These are phyloP conservation scores for Pisolithus microcarpus DNA, from an alignment of 768 basidiomycete species.

Conservation along the genomic window DNA sequence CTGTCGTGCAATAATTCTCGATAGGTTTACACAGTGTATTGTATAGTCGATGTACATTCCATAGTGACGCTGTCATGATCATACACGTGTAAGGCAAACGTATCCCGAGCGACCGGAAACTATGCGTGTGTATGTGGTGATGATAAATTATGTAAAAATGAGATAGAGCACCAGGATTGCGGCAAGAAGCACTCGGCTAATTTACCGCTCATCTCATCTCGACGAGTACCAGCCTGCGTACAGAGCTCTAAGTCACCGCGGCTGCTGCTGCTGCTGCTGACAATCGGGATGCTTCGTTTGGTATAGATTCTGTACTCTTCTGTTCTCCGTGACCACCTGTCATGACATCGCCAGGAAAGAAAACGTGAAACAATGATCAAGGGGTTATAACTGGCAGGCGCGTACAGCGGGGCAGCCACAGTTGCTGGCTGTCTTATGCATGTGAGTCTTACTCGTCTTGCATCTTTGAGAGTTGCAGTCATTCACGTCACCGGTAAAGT, in stretches of 20 bases:
- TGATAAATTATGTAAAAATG: too few species aligned
- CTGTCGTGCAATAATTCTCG: too few species aligned
- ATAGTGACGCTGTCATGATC: too few species aligned
- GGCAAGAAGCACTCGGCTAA: too few species aligned
- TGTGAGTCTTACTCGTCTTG: slow-evolving; percentile 29
- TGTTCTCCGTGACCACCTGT: slow-evolving; percentile 30
- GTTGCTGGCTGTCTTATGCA: slow-evolving; percentile 29
- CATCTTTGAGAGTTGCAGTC: slow-evolving; percentile 27
- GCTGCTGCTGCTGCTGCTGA: slow-evolving; percentile 7
- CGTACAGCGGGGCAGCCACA: slow-evolving; percentile 25
- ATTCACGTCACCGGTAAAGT: slow-evolving; percentile 26
- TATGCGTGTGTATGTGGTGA: too few species aligned
- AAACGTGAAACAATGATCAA: slow-evolving; percentile 5
- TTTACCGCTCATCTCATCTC: too few species aligned
- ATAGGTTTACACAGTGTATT: too few species aligned
- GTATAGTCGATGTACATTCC: too few species aligned
- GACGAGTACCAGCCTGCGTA: background rate
- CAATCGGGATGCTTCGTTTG: slow-evolving; percentile 30
- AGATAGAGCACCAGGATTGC: too few species aligned
- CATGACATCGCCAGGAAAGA: background rate
- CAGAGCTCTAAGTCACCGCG: slow-evolving; percentile 6
- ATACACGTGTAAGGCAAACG: too few species aligned
- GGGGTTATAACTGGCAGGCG: slow-evolving; percentile 1
- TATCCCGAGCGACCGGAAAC: too few species aligned
- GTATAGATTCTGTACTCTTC: slow-evolving; percentile 31